Evolutionary conservation across 768 basidiomycete species (phyloP).

Genomic region (Lactarius sanguifluus): DNA sequence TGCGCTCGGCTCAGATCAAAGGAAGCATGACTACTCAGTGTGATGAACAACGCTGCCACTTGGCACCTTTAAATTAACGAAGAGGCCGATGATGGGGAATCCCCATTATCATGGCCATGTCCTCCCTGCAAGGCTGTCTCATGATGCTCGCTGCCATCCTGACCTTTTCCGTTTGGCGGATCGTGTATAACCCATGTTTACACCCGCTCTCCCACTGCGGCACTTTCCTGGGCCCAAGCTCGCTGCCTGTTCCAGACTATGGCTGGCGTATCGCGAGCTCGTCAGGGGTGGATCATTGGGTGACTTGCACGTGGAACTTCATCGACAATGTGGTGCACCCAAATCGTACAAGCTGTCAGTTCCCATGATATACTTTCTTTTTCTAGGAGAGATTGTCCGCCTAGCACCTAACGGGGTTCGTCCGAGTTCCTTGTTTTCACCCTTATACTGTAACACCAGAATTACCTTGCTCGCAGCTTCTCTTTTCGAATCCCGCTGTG

Average conservation of each 20-base stretch:
- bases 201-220: conserved; percentile 6
- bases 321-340: too few relatives aligned
- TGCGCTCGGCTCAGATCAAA: too few relatives aligned
- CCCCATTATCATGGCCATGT: not conserved
- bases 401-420: conserved; percentile 9
- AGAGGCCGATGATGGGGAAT: not conserved
- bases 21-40: too few relatives aligned
- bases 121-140: not conserved
- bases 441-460: too few relatives aligned
- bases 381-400: conserved; percentile 6
- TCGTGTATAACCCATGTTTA: not conserved
- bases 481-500: conserved; percentile 6
- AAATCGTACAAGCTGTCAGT: not conserved
- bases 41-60: too few relatives aligned
- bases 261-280: conserved; percentile 2
- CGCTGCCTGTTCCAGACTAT: not conserved
- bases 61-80: not conserved
- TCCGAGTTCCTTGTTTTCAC: not conserved
- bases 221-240: conserved; percentile 1
- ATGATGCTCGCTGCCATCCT: not conserved
- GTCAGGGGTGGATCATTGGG: not conserved
- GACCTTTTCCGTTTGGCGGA: not conserved
- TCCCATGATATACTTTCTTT: not conserved
- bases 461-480: not conserved
- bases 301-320: not conserved